Conservation (phyloP, 2,329 filamentous ascomycete species). For the Byssochlamys sp. region DNA sequence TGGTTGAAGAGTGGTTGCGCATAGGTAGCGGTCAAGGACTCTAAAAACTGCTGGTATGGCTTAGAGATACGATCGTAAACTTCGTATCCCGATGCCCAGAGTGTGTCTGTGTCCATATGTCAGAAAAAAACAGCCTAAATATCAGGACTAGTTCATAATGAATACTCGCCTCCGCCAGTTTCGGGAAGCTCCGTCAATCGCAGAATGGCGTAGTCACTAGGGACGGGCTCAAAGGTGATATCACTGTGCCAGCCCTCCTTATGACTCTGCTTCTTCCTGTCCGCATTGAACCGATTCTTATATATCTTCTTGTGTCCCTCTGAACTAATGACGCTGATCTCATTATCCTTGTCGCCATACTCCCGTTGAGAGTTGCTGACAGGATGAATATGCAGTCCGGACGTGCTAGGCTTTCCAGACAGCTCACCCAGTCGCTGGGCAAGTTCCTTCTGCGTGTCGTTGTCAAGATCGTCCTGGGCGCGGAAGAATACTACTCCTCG, state of each 20-base stretch:
- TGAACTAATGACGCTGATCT: conserved; percentile 43
- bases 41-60: conserved; percentile 30
- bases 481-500: background rate
- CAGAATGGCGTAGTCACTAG: conserved; percentile 40
- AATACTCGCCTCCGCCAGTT: conserved; percentile 31
- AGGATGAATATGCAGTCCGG: conserved; percentile 39
- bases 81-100: conserved; percentile 37
- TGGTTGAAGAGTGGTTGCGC: conserved; percentile 22
- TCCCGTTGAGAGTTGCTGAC: conserved; percentile 41
- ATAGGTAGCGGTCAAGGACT: conserved; percentile 31
- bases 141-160: background rate
- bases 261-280: conserved; percentile 18
- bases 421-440: conserved; percentile 37
- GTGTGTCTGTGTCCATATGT: conserved; percentile 24
- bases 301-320: conserved; percentile 31
- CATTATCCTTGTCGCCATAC: conserved; percentile 38
- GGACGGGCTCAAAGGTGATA: conserved; percentile 41
- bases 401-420: conserved; percentile 39
- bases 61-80: conserved; percentile 33
- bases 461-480: background rate
- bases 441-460: background rate
- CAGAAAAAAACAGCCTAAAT: background rate
- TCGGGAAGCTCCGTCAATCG: conserved; percentile 35
- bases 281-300: conserved; percentile 5
- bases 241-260: conserved; percentile 40